phyloP scores from a whole-genome alignment of 1,284 basidiomycete genomes.

The Leucoagaricus sp. region DNA sequence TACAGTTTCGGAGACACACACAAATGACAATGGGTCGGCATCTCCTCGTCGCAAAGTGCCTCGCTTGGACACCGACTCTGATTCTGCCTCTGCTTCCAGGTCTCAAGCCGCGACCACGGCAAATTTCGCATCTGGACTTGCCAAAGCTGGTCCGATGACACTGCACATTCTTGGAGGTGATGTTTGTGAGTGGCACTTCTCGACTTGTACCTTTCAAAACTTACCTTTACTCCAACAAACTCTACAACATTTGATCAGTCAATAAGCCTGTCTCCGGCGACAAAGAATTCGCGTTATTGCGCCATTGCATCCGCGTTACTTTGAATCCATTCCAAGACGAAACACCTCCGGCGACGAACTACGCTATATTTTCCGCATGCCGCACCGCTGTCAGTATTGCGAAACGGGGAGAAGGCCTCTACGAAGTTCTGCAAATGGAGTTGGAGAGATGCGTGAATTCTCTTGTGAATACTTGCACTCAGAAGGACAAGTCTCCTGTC shows the following conservation, averaged over 20 bases:
- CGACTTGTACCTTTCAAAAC: neutral
- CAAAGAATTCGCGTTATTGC: conserved; percentile 33
- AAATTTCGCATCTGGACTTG: neutral
- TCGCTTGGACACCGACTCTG: conserved; percentile 61
- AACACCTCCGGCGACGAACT: conserved; percentile 48
- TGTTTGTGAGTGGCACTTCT: conserved; percentile 2
- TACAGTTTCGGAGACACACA: conserved; percentile 23
- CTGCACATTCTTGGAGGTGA: conserved; percentile 3
- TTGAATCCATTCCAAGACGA: conserved; percentile 33
- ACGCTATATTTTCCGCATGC: conserved; percentile 58
- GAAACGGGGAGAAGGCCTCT: conserved; percentile 55
- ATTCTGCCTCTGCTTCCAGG: conserved; percentile 63
- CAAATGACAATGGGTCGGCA: conserved; percentile 42
- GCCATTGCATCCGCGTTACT: conserved; percentile 44
- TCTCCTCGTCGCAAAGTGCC: conserved; percentile 68
- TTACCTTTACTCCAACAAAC: neutral
- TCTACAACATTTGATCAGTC: conserved; percentile 17
- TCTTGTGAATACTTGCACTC: conserved; percentile 39
- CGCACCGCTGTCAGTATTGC: conserved; percentile 50
- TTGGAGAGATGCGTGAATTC: conserved; percentile 50
- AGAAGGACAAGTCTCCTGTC: conserved; percentile 29
- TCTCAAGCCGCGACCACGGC: conserved; percentile 22
- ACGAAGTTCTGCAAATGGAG: conserved; percentile 51
- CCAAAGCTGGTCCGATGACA: neutral
- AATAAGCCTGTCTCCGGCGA: conserved; percentile 23